Percentiles rank a stretch among this genome's conserved stretches.
Evolutionary conservation across 2,329 filamentous ascomycete genomes (phyloP).

Genomic region (Cercospora brassicicola): DNA sequence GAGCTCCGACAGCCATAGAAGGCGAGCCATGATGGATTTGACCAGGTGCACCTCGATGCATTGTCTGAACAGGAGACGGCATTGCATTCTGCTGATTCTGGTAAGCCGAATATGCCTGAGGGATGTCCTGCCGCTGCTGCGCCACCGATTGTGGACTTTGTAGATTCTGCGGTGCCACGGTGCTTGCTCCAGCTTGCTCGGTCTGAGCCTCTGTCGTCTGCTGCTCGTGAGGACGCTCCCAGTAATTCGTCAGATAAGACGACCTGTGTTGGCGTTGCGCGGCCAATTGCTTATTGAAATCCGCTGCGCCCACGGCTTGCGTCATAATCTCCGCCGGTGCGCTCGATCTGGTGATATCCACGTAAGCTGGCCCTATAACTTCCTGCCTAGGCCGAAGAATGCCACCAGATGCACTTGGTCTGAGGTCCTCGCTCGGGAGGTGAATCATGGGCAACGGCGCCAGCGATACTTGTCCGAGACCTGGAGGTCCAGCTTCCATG

Average conservation of each 20-base stretch:
- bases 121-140: slow-evolving; percentile 59
- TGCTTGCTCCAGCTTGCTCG: slow-evolving; percentile 41
- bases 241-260: slow-evolving; percentile 77
- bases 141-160: slow-evolving; percentile 47
- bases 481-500: slow-evolving; percentile 39
- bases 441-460: slow-evolving; percentile 83
- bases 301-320: slow-evolving; percentile 83
- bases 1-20: slow-evolving; percentile 49
- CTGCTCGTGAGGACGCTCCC: slow-evolving; percentile 75
- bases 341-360: slow-evolving; percentile 78
- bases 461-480: slow-evolving; percentile 67
- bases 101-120: slow-evolving; percentile 68
- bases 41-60: slow-evolving; percentile 57
- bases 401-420: slow-evolving; percentile 76
- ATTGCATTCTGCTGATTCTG: slow-evolving; percentile 70
- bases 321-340: slow-evolving; percentile 76
- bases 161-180: slow-evolving; percentile 47
- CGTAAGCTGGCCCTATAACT: slow-evolving; percentile 80
- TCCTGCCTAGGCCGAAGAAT: slow-evolving; percentile 87
- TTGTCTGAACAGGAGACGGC: slow-evolving; percentile 71
- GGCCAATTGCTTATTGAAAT: slow-evolving; percentile 83
- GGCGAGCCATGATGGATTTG: slow-evolving; percentile 68
- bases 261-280: slow-evolving; percentile 75
- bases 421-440: slow-evolving; percentile 73
- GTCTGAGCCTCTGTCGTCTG: slow-evolving; percentile 56